Conservation (phyloP, 176 grass and related monocot species). For the Carex kokanica region DNA sequence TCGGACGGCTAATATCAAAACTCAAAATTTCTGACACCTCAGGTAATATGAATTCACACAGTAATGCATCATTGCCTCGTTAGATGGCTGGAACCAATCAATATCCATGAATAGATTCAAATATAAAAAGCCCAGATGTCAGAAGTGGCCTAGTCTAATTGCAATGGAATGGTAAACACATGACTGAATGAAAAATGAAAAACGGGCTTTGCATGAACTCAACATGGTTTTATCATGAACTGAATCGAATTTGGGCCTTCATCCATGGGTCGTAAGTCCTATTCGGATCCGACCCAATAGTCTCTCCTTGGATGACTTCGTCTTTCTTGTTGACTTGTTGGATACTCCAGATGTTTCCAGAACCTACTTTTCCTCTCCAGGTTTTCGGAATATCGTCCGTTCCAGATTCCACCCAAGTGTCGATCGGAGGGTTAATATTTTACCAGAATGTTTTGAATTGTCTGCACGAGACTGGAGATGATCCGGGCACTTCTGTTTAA, state of each 20-base stretch:
- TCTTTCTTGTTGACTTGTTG: background rate
- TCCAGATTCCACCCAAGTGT: background rate
- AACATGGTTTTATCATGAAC: background rate
- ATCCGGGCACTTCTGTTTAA: background rate
- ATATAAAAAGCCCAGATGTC: too few relatives aligned
- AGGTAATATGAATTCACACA: too few relatives aligned
- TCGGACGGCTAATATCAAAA: too few relatives aligned
- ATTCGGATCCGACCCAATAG: background rate
- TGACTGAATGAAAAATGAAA: background rate
- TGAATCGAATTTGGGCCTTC: background rate
- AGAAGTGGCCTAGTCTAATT: background rate
- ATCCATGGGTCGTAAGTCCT: background rate
- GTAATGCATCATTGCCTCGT: too few relatives aligned
- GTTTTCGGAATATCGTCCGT: background rate
- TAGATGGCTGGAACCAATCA: too few relatives aligned
- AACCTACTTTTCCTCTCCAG: background rate
- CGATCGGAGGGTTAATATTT: background rate
- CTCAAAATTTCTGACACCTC: too few relatives aligned
- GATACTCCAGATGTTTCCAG: background rate
- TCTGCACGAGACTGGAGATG: background rate
- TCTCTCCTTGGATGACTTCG: background rate
- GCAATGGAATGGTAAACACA: background rate
- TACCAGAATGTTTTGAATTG: background rate
- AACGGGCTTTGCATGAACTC: background rate
- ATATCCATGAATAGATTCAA: too few relatives aligned